Base-by-base conservation (phyloP, 2,329 filamentous ascomycete species). In the Aspergillus pseudoglaucus region DNA sequence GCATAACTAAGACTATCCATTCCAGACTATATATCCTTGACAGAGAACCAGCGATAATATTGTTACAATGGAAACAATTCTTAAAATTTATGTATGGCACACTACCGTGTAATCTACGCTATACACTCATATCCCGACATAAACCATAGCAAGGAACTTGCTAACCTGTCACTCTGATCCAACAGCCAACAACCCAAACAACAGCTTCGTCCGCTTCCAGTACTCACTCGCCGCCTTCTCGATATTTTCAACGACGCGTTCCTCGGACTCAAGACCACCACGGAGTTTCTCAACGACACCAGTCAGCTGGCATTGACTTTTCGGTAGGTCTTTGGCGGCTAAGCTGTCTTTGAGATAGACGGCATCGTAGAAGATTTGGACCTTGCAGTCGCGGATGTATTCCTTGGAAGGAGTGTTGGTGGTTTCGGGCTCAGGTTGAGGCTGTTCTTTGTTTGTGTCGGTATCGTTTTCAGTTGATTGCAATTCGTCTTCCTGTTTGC, bases 151-250 rank as follows among this genome's bases (percentile, higher is more conserved):
- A 37, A n/a, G 9, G 15, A 37, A 10, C n/a, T 20, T 18, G 17
- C 2, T 39, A 18, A 9, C 6, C 37, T 4, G 9, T 42, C 45
- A 45, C 23, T 44, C 49, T 8, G 35, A 4, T n/a, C 52, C 59
- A 47, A 47, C 47, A 4, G 75, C 76, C 54, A 96, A 69, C 48
- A 95, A 71, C 2, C 87, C 89, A 69, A 96, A 95, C 22, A 96
- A 67, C 53, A 96, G 68, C 64, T 80, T 84, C 9, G 87, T 93
- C 59, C 86, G 82, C 72, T 85, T 88, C 82, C 88, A 93, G 66
- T 93, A 94, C 45, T 90, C 88, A 41, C 77, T 73, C 5, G 88
- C 81, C 14, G 76, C 73, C 66, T 84, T 86, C 55, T 63, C 67
- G 33, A 94, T 66, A 39, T 73, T 67, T 52, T 80, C 80, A 40